Percentiles rank a stretch among this genome's conserved stretches.
Evolutionary conservation across 371 early-diverging fungal species (phyloP).

Genomic region (Parasitella parasitica): DNA sequence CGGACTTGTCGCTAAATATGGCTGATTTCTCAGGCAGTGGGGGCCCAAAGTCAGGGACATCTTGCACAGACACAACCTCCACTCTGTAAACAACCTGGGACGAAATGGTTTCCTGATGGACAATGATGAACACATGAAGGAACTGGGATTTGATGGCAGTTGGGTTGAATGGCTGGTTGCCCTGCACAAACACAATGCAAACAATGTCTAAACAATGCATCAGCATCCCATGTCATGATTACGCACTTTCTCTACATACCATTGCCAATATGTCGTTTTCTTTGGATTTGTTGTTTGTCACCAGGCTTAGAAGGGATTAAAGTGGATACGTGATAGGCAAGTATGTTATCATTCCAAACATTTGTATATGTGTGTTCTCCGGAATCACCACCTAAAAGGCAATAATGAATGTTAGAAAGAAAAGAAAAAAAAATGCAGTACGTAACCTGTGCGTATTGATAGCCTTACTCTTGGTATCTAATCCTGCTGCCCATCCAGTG

Average conservation of each 20-base stretch:
- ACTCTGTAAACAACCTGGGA: constrained; percentile 47
- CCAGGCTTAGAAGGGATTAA: constrained; percentile 71
- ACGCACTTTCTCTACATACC: constrained; percentile 34
- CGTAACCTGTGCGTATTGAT: too few species aligned
- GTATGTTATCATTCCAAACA: constrained; percentile 73
- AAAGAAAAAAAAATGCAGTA: too few species aligned
- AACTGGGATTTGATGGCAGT: constrained; percentile 73
- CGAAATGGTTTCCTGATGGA: constrained; percentile 50
- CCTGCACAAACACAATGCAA: constrained; percentile 71
- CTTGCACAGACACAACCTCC: constrained; percentile 58
- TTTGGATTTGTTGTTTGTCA: constrained; percentile 81
- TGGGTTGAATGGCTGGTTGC: constrained; percentile 68
- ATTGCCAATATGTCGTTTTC: constrained; percentile 88
- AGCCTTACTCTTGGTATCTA: constrained; percentile 74
- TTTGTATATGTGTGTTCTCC: constrained; percentile 77
- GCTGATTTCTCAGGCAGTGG: constrained; percentile 56
- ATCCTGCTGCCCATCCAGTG: constrained; percentile 78
- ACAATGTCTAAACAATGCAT: constrained; percentile 62
- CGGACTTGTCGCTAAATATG: constrained; percentile 51
- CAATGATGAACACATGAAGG: constrained; percentile 73
- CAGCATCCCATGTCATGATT: neutral
- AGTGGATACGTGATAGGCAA: constrained; percentile 87
- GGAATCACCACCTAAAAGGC: constrained; percentile 63
- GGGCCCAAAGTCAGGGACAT: constrained; percentile 73
- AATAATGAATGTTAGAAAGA: constrained; percentile 18